Evolutionary conservation across 2,329 filamentous ascomycete genomes (phyloP).

Genomic region (Rutstroemia sp.): DNA sequence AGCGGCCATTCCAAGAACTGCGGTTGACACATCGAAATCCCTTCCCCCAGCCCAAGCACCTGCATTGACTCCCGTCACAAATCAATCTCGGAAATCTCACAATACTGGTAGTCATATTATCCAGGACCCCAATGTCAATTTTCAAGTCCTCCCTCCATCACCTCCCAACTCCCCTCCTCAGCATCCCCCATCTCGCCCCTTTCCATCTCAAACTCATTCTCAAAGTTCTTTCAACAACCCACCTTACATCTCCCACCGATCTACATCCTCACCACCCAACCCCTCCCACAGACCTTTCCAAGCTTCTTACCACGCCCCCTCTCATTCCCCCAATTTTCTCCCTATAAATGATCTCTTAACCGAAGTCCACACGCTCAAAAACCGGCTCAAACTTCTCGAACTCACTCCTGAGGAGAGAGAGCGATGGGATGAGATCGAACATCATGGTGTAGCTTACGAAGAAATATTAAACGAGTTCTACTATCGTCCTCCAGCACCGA

Average conservation of each 20-base stretch:
- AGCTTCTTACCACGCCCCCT: background rate
- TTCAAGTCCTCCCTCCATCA: background rate
- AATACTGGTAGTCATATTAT: too few species aligned
- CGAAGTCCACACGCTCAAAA: background rate
- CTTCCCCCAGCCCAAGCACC: too few species aligned
- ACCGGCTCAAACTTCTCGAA: background rate
- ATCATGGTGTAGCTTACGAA: background rate
- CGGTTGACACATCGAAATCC: too few species aligned
- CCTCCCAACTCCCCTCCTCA: background rate
- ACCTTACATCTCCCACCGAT: background rate
- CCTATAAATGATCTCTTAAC: background rate
- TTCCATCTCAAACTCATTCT: background rate
- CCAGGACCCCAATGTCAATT: background rate
- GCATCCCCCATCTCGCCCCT: background rate
- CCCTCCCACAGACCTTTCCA: background rate
- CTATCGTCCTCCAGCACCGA: background rate
- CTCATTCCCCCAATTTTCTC: background rate
- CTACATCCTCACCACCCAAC: background rate
- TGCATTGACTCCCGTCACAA: too few species aligned
- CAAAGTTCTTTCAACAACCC: background rate
- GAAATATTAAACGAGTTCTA: background rate
- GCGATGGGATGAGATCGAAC: background rate
- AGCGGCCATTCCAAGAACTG: background rate
- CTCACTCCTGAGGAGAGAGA: background rate
- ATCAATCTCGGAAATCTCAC: too few species aligned